phyloP scores from a whole-genome alignment of 2,329 filamentous ascomycete genomes.

The Fusarium stilboides region DNA sequence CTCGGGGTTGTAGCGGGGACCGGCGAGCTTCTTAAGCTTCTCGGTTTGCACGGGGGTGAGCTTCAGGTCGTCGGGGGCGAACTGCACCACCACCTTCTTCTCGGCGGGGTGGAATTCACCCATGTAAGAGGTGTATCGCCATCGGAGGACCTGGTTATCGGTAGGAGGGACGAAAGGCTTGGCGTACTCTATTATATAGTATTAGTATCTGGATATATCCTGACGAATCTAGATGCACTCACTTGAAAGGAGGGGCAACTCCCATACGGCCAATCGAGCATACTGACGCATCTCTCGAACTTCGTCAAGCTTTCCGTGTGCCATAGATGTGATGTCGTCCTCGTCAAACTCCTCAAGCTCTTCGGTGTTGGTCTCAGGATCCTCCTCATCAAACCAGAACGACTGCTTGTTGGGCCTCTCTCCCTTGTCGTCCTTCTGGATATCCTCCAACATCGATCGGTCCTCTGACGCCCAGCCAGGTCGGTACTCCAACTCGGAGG shows the following conservation, averaged over 20 bases:
- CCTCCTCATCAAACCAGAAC: conserved; percentile 68
- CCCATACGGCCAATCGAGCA: conserved; percentile 89
- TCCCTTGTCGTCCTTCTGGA: conserved; percentile 52
- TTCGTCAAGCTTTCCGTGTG: conserved; percentile 89
- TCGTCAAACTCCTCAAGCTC: conserved; percentile 78
- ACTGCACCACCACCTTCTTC: conserved; percentile 95
- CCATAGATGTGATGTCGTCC: conserved; percentile 87
- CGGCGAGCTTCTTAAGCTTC: conserved; percentile 91
- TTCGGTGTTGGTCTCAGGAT: conserved; percentile 64
- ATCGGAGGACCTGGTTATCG: conserved; percentile 81
- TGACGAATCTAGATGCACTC: conserved; percentile 58
- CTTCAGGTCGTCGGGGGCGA: conserved; percentile 80
- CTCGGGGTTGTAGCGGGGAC: conserved; percentile 88
- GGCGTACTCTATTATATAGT: conserved; percentile 76
- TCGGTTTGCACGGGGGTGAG: conserved; percentile 77
- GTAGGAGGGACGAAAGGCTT: conserved; percentile 84
- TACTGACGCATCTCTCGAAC: conserved; percentile 92
- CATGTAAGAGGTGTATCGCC: conserved; percentile 97
- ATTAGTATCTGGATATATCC: conserved; percentile 21
- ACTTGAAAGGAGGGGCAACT: conserved; percentile 93
- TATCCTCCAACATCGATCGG: conserved; percentile 51
- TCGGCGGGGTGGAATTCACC: conserved; percentile 93
- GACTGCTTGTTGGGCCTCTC: conserved; percentile 56
- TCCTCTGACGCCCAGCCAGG: conserved; percentile 54
- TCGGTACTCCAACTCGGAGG: conserved; percentile 48